A percentile compares a stretch with the other conserved stretches of the same genome.
Conservation (phyloP, 2,329 filamentous ascomycete genomes). For the Arthrobotrys sphaeroides region DNA sequence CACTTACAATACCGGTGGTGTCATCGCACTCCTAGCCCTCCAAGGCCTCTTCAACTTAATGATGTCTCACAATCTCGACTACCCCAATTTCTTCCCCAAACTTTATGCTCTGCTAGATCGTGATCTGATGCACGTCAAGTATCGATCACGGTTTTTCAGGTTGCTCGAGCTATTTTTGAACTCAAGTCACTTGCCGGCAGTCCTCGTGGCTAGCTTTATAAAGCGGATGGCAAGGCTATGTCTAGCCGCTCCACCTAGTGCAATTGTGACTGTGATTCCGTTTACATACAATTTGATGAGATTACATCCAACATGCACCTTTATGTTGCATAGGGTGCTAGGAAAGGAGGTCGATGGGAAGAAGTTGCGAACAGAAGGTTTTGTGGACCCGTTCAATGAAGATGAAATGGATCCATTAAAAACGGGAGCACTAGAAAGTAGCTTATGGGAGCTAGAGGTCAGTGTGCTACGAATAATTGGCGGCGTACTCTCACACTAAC, state of each 20-base stretch:
- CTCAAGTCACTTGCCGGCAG: slow-evolving; percentile 90
- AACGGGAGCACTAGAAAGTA: slow-evolving; percentile 88
- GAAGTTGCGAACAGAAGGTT: slow-evolving; percentile 70
- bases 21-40: slow-evolving; percentile 84
- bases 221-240: slow-evolving; percentile 87
- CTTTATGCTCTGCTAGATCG: slow-evolving; percentile 91
- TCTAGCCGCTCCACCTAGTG: slow-evolving; percentile 87
- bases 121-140: slow-evolving; percentile 88
- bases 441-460: slow-evolving; percentile 88
- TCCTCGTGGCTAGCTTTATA: slow-evolving; percentile 92
- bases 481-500: neutral
- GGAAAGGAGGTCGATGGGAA: slow-evolving; percentile 69
- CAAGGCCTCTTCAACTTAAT: slow-evolving; percentile 96
- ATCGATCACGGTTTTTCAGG: slow-evolving; percentile 92
- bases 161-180: slow-evolving; percentile 88
- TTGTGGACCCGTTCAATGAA: slow-evolving; percentile 79
- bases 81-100: slow-evolving; percentile 91
- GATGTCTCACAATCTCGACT: slow-evolving; percentile 91
- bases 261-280: slow-evolving; percentile 86
- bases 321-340: slow-evolving; percentile 88
- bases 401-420: slow-evolving; percentile 82
- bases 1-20: slow-evolving; percentile 86
- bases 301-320: slow-evolving; percentile 87
- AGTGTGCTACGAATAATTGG: neutral
- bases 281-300: slow-evolving; percentile 96